A percentile compares a stretch with the other conserved stretches of the same genome.
Evolutionary conservation across 495 filamentous ascomycete genomes (phyloP).

Genomic region (Tuber indicum): DNA sequence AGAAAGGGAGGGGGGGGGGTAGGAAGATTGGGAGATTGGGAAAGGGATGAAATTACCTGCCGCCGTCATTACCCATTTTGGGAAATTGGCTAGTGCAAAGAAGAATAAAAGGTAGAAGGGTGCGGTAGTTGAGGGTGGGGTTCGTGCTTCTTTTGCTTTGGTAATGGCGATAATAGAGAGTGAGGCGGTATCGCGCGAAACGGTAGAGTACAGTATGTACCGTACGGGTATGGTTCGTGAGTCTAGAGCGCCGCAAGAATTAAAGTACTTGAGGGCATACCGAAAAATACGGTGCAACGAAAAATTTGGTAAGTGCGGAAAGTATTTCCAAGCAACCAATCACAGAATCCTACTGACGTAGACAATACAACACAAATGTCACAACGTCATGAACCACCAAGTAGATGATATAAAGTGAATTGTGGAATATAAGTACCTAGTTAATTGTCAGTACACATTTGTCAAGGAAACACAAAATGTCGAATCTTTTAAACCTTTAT

Average conservation of each 20-base stretch:
- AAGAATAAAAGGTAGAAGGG: background rate
- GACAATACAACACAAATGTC: no score
- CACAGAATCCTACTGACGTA: no score
- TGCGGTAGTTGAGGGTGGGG: background rate
- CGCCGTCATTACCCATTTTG: constrained; percentile 91
- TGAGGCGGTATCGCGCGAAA: background rate
- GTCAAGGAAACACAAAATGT: no score
- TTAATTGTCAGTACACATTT: no score
- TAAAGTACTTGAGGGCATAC: no score
- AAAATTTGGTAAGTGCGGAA: no score
- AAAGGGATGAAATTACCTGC: constrained; percentile 50
- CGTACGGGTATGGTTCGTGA: background rate
- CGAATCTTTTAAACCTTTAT: no score
- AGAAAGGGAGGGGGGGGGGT: background rate
- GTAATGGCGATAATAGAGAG: background rate
- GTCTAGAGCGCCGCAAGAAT: background rate
- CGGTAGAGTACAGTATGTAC: background rate
- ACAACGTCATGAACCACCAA: no score
- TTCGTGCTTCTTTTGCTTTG: background rate
- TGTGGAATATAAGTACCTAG: no score
- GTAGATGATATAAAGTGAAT: no score
- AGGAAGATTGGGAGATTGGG: background rate
- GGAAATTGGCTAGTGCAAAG: background rate
- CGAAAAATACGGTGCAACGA: no score
- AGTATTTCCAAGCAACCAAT: no score